Base-by-base conservation (phyloP, 140 eudicot species). In the Erigeron philadelphicus region DNA sequence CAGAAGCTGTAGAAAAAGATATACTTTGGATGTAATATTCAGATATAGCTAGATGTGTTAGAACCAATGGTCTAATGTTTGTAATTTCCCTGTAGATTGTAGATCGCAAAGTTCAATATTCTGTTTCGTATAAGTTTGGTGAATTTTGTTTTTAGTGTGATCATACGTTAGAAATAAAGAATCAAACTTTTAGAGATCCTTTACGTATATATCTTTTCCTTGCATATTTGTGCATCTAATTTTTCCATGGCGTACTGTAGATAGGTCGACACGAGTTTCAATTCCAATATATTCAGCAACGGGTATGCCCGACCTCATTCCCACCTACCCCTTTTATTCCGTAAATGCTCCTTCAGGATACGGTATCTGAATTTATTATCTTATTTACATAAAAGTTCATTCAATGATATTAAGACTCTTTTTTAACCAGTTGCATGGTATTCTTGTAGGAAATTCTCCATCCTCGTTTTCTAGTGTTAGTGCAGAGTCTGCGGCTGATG, bases 361-460 rank as follows among this genome's bases (percentile, higher is more conserved):
- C 70, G 89, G 90, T 84, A 25, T 31, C 72, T 42, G 19, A 40
- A 61, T 78, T 17, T 8, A 50, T 69, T 66, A 35, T n/a, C 5
- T 68, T 71, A 8, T 58, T 7, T 59, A 21, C 13, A 8, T 9
- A 35, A 25, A 25, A 60, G 19, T 60, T 25, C 8, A n/a, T 50
- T 11, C n/a, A 15, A 46, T 31, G 21, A 11, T 9, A 9, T 15
- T 50, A 23, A 0, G 42, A 25, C 60, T 31, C n/a, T 23, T 23
- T 66, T 64, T 67, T 58, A 7, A 47, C 63, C 25, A 31, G 50
- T 54, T 58, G 64, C 76, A 47, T 71, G 76, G 42, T 64, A 35
- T 66, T 68, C 56, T 63, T 80, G 77, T 70, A 86, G 96, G 88
- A 78, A 42, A 59, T 73, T 67, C 69, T 54, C 82, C 88, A 17